Percentiles rank a stretch among this genome's conserved stretches.
These are phyloP conservation scores for Alliaria petiolata DNA, from an alignment of 345 rosid genomes.

Conservation along the genomic window DNA sequence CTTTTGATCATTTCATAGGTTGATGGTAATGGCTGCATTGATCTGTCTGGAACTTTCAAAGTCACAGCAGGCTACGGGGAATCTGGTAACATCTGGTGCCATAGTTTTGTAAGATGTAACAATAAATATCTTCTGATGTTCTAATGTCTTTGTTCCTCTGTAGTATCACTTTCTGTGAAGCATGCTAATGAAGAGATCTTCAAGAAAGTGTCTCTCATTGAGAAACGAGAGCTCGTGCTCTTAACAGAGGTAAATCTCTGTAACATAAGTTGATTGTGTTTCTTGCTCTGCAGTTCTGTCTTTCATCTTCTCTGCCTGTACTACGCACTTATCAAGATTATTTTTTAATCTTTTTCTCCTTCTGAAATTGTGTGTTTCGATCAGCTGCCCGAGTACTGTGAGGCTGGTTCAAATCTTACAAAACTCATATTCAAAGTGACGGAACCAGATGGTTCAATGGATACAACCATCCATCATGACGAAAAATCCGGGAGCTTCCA, in stretches of 20 bases:
- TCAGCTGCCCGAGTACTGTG: constrained; percentile 42
- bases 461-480: constrained; percentile 44
- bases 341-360: not conserved
- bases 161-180: constrained; percentile 45
- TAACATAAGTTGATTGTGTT: not conserved
- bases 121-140: not conserved
- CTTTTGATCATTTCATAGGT: constrained; percentile 39
- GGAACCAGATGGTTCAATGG: constrained; percentile 41
- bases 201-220: constrained; percentile 39
- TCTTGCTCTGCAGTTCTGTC: not conserved
- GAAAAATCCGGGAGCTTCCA: constrained; percentile 36
- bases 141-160: not conserved
- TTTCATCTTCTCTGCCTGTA: not conserved
- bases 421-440: constrained; percentile 44
- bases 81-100: constrained; percentile 33
- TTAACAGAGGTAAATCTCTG: constrained; percentile 35
- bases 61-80: constrained; percentile 58
- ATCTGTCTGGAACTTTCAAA: constrained; percentile 55
- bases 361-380: not conserved
- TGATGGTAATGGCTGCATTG: constrained; percentile 48
- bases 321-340: not conserved
- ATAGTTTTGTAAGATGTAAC: not conserved
- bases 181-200: constrained; percentile 30
- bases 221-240: constrained; percentile 44
- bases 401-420: constrained; percentile 45